Evolutionary conservation across 2,329 filamentous ascomycete species (phyloP).

Genomic region (Fusarium metavorans): DNA sequence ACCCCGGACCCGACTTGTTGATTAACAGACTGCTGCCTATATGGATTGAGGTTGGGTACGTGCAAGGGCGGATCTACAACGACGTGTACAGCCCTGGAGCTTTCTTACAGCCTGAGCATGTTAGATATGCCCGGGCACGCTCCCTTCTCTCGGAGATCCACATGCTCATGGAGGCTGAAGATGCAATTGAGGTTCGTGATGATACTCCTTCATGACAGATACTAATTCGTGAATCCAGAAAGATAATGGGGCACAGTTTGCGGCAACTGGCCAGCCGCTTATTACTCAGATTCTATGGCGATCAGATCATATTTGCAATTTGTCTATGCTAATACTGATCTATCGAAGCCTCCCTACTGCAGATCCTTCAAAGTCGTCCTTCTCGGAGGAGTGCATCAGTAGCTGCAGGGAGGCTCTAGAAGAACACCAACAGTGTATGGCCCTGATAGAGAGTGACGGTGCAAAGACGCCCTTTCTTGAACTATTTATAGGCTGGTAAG

Average conservation of each 20-base stretch:
- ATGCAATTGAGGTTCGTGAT: background rate
- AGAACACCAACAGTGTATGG: conserved; percentile 24
- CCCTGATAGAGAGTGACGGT: background rate
- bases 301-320: conserved; percentile 30
- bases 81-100: conserved; percentile 45
- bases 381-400: conserved; percentile 40
- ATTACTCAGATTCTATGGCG: background rate
- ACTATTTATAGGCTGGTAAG: conserved; percentile 19
- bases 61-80: conserved; percentile 45
- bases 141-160: conserved; percentile 20
- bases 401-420: conserved; percentile 33
- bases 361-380: conserved; percentile 17
- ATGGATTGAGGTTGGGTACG: conserved; percentile 27
- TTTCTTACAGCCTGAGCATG: conserved; percentile 30
- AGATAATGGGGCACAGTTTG: background rate
- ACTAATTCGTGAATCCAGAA: background rate
- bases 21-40: conserved; percentile 1
- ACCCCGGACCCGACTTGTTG: background rate
- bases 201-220: background rate
- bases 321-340: conserved; percentile 42
- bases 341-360: conserved; percentile 40
- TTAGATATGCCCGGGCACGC: conserved; percentile 31
- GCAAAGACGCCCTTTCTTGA: conserved; percentile 2
- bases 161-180: background rate
- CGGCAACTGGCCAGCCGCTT: background rate